Evolutionary conservation across 2,329 filamentous ascomycete species (phyloP), one percentile per base, ranked within the genome.

Genomic region (Aspergillus arachidicola): DNA sequence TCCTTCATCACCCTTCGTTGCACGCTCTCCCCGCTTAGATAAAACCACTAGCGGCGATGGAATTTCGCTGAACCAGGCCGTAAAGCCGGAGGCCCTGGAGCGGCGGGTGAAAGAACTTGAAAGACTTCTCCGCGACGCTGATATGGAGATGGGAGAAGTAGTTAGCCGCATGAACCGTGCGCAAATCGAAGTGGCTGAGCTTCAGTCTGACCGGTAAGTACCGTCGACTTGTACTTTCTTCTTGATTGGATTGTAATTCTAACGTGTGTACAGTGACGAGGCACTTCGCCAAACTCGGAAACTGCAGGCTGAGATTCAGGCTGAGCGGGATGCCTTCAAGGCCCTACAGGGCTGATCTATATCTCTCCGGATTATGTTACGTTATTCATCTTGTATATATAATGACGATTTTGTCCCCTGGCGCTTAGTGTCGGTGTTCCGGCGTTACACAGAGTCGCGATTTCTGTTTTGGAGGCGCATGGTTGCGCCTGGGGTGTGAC

Each of bases 91-190:
- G 64, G 83, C 86, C 63, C 87, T 99, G 38, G 91, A 93, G 75
- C 86, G 87, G 64, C 89, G 91, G 64, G 92, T 98, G 9, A 82
- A 87, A 61, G 93, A 97, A 79, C 87, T 99, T 3, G 95, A 99
- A 81, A 89, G 87, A 71, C 90, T 94, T 19, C 83, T 96, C 14
- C 80, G 85, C 6, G 87, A 92, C 67, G 91, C 92, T 19, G 92
- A 95, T 72, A 81, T 82, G 57, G 91, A 94, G 79, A 94, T 95
- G 91, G 88, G 92, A 73, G 89, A 92, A 76, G 92, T 95, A 9
- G 91, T 96, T 9, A 84, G 89, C 64, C 85, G 90, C 66, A 94
- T 96, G 89, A 94, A 92, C 78, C 83, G 84, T 69, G 91, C 91
- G 11, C 92, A 95, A 80, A 91, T 94, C 70, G 91, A 94, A 79